Base-by-base conservation (phyloP, 768 basidiomycete species). In the Mrakia blollopis region DNA sequence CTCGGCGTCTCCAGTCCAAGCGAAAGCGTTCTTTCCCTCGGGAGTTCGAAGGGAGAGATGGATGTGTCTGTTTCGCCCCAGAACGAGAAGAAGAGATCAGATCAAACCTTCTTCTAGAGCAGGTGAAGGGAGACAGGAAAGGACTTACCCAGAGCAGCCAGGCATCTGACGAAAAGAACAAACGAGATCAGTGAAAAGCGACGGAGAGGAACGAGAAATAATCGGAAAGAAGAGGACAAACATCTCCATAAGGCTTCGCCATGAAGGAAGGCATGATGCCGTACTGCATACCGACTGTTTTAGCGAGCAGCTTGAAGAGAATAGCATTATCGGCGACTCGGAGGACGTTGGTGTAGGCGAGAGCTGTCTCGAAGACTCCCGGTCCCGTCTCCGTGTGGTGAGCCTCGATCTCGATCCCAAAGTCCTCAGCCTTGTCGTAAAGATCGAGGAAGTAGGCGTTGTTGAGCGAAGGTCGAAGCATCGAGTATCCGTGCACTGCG, bases 241-340 rank as follows among this genome's bases (percentile, higher is more conserved):
- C 94, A 81, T 93, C 90, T 44, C 90, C 90, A 92, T 93, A 97
- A 35, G 95, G 95, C 81, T 98, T 98, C 0, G 95, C 94, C 96
- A 98, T 98, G 84, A 99, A 99, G 78, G 93, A 96, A 1, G 97
- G 96, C 54, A 93, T 88, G 74, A 99, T 86, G 13, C 91, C 92
- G 79, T 91, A 87, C 82, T 90, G 89, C 88, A 97, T 92, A 0
- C 96, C 96, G 2, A 96, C 85, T 77, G 93, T 93, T 86, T 98
- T 98, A 3, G 93, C 92, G 21, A 92, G 83, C 80, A 90, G 92
- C 83, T 99, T 99, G 88, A 93, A 99, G 67, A 99, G 85, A 72
- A 90, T 87, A 0, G 95, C 94, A 81, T 84, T 84, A 62, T 84
- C 84, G 25, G 83, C 83, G 81, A 84, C 83, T 39, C 83, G 73